Conservation (phyloP, 768 basidiomycete genomes). For the Mrakia hoshinonis region DNA sequence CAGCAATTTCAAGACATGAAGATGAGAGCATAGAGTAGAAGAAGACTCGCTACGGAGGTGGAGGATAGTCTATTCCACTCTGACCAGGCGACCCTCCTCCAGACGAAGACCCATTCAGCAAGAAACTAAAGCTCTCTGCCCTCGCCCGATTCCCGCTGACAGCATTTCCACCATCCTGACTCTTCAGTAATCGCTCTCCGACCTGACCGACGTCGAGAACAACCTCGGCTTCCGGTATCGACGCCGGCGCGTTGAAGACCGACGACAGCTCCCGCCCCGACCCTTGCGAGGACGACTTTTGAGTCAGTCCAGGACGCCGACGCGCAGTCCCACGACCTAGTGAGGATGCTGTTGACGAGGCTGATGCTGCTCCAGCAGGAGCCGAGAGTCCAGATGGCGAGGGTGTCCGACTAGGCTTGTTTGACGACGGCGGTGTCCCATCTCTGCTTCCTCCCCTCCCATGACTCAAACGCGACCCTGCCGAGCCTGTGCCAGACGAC, state of each 20-base stretch:
- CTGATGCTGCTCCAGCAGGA: too few species aligned
- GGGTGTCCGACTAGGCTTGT: background rate
- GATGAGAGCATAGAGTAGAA: background rate
- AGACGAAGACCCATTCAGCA: background rate
- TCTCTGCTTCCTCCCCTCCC: background rate
- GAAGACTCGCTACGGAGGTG: too few species aligned
- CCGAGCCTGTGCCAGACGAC: background rate
- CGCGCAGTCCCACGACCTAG: too few species aligned
- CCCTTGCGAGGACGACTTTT: background rate
- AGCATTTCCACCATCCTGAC: background rate
- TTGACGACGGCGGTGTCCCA: background rate
- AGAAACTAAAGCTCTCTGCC: slow-evolving; percentile 26
- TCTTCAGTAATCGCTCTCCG: background rate
- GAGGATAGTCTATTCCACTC: background rate
- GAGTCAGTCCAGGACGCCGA: background rate
- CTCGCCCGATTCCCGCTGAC: background rate
- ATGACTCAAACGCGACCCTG: background rate
- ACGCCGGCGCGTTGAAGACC: background rate
- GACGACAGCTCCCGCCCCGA: background rate
- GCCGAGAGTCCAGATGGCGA: background rate
- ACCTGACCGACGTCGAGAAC: background rate
- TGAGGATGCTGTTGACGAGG: too few species aligned
- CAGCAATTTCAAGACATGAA: background rate
- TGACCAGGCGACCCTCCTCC: background rate
- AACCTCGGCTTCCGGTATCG: background rate